Evolutionary conservation across 2,329 filamentous ascomycete species (phyloP), one percentile per base, ranked within the genome.

Genomic region (Scedosporium apiospermum): DNA sequence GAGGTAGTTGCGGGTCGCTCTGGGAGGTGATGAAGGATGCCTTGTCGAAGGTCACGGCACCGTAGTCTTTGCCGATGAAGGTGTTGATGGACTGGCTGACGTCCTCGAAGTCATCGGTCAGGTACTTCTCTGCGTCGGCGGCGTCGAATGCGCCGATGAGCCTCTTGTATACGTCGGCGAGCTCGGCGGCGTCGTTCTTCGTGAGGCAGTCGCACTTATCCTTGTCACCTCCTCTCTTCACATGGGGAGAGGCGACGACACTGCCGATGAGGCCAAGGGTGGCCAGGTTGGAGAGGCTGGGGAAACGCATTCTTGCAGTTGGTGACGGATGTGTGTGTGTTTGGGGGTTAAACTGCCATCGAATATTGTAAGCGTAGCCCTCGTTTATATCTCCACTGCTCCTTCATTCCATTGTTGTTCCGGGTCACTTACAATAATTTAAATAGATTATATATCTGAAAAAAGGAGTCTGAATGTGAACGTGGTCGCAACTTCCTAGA

Each of bases 101-200:
- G 42, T 62, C 62, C 51, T 53, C 57, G 53, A 64, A 65, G 60
- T 65, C 62, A 12, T 66, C 64, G 6, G 63, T 57, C 23, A 66
- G 62, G 59, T 65, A 66, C 41, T 60, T 58, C 12, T 58, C 51
- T 5, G 63, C 63, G 38, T 63, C 63, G 26, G 81, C 81, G 65
- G 82, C 77, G 69, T 83, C 80, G 65, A 83, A 84, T 58, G 75
- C 79, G 30, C 82, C 82, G 65, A 84, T 81, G 0, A 85, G 75
- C 1, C 76, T 74, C 30, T 75, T 81, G 67, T 82, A 83, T 44
- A 63, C 63, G 5, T 63, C 57, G 44, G 62, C 58, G 44, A 66
- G 46, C 41, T 64, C 63, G 21, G 42, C 41, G 51, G 63, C 60
- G 9, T 64, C 64, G 34, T 58, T 60, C 58, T 65, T 64, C 61